phyloP scores from a whole-genome alignment of 2,329 filamentous ascomycete genomes.

The Stromatinia cepivora region DNA sequence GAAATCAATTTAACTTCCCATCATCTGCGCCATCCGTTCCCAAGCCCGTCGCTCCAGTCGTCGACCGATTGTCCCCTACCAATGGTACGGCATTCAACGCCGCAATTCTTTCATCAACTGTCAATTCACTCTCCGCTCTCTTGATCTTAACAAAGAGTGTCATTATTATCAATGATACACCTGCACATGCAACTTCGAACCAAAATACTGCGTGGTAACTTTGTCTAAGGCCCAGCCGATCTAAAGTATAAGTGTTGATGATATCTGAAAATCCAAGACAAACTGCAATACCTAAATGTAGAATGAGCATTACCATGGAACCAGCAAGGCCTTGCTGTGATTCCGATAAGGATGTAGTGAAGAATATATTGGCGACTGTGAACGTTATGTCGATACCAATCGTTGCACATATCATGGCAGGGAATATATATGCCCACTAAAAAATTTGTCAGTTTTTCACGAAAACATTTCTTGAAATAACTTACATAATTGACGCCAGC shows the following conservation, averaged over 20 bases:
- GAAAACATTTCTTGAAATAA: not conserved
- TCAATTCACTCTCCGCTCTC: constrained; percentile 57
- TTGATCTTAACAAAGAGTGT: constrained; percentile 53
- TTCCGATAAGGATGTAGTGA: constrained; percentile 68
- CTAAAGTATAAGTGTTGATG: constrained; percentile 47
- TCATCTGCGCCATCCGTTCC: constrained; percentile 8
- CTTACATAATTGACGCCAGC: constrained; percentile 36
- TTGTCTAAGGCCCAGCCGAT: constrained; percentile 44
- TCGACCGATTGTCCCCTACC: not conserved
- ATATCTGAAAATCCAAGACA: constrained; percentile 72
- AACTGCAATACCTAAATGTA: constrained; percentile 72
- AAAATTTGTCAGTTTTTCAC: not conserved
- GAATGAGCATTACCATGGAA: constrained; percentile 66
- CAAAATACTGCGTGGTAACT: constrained; percentile 68
- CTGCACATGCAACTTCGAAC: constrained; percentile 60
- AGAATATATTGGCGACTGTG: constrained; percentile 74
- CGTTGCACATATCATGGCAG: constrained; percentile 67
- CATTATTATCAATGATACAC: constrained; percentile 52
- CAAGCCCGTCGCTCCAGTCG: not conserved
- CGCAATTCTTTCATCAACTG: constrained; percentile 53
- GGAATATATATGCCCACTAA: constrained; percentile 73
- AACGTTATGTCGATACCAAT: constrained; percentile 75
- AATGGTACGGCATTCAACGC: constrained; percentile 29
- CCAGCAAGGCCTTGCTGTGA: constrained; percentile 70
- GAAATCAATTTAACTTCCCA: constrained; percentile 9